phyloP scores from a whole-genome alignment of 495 filamentous ascomycete genomes.

The Penicillium fimorum region DNA sequence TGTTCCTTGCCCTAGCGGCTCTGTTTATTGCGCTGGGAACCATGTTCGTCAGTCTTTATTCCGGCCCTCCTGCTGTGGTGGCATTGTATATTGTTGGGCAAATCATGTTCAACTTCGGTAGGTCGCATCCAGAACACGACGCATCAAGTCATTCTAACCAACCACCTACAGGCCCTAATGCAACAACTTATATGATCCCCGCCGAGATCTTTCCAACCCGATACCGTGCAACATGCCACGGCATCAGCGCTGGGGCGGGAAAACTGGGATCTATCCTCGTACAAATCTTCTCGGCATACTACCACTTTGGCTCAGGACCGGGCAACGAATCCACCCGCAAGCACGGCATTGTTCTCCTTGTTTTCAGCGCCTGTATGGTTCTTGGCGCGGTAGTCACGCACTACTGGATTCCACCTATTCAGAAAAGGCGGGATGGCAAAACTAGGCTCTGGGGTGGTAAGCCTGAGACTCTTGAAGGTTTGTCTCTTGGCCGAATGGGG shows the following conservation, averaged over 20 bases:
- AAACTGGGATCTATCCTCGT: slow-evolving; percentile 60
- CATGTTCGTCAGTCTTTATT: slow-evolving; percentile 45
- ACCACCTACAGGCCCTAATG: slow-evolving; percentile 49
- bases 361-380: slow-evolving; percentile 49
- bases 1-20: slow-evolving; percentile 46
- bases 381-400: slow-evolving; percentile 46
- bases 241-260: slow-evolving; percentile 53
- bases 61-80: slow-evolving; percentile 46
- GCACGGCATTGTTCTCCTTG: slow-evolving; percentile 44
- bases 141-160: slow-evolving; percentile 11
- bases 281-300: slow-evolving; percentile 51
- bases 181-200: slow-evolving; percentile 61
- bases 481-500: slow-evolving; percentile 40
- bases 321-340: slow-evolving; percentile 35
- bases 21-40: slow-evolving; percentile 51
- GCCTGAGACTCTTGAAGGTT: slow-evolving; percentile 42
- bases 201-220: slow-evolving; percentile 62
- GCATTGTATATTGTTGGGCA: slow-evolving; percentile 59
- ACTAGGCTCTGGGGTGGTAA: slow-evolving; percentile 40
- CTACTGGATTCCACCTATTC: slow-evolving; percentile 44
- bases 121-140: background rate
- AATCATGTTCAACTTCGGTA: slow-evolving; percentile 63
- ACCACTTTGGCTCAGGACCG: slow-evolving; percentile 36
- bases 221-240: slow-evolving; percentile 57
- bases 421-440: slow-evolving; percentile 24